Evolutionary conservation across 768 basidiomycete species (phyloP), one percentile per base, ranked within the genome.

Genomic region (Butyriboletus loyo): DNA sequence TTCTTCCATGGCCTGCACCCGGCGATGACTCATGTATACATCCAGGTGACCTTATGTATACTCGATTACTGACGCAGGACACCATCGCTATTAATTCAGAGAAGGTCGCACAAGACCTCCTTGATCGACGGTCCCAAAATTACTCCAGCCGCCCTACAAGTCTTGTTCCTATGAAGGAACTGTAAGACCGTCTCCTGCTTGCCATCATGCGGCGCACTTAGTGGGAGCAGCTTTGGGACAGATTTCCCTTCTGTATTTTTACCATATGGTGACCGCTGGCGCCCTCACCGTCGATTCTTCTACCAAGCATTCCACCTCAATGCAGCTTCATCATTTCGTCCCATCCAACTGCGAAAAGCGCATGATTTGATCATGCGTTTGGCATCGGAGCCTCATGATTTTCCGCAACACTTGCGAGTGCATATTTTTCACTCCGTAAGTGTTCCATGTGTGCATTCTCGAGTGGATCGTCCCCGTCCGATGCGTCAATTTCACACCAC

Each of bases 231-330:
- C 25, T 46, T 67, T 22, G 64, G 63, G 21, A 43, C 42, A 9
- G 63, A 59, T 15, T 71, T 68, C 48, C 54, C 55, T 2, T 62
- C 60, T 11, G 47, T 58, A 34, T 60, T 65, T 31, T 25, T 70
- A n/a, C 62, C 59, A 4, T 69, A 69, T 34, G 64, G 68, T 13
- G 60, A 62, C 32, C 45, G 52, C 6, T 69, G 68, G 67, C 62
- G 64, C 3, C 56, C 61, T 19, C 66, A 66, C 51, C 58, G 74
- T 24, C 58, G 67, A 28, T 39, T 74, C 13, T 69, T 69, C 44
- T 74, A 76, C 24, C 73, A 75, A 42, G 63, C 64, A 9, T 73
- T 76, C 56, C 61, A 60, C 15, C 55, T 60, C 9, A 66, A 62
- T 28, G 66, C 68, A 3, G 58, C 60, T 3, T 25, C 52, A 7